Base-by-base conservation (phyloP, 441 rosid genomes). In the Aleurites moluccanus region DNA sequence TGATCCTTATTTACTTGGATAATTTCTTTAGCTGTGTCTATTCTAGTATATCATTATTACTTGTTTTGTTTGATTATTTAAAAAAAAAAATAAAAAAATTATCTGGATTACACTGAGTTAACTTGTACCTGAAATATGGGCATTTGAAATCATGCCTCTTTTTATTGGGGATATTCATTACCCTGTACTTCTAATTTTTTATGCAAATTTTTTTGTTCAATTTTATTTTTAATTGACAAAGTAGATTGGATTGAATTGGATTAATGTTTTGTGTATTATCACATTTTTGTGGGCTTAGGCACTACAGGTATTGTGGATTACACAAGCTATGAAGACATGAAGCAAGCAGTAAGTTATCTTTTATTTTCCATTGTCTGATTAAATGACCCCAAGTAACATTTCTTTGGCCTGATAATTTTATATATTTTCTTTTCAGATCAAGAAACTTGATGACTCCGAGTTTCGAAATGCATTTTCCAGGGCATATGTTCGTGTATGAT, bases 221-320 rank as follows among this genome's bases (percentile, higher is more conserved):
- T 61, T 27, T 30, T 56, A 8, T n/a, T 55, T 55, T 64, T 21
- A 35, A 66, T 21, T 23, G 35, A 30, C n/a, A n/a, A n/a, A n/a
- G n/a, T n/a, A n/a, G n/a, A n/a, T n/a, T n/a, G n/a, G n/a, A n/a
- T n/a, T n/a, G n/a, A n/a, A n/a, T n/a, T n/a, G n/a, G n/a, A n/a
- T n/a, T n/a, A n/a, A n/a, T n/a, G n/a, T n/a, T n/a, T n/a, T n/a
- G n/a, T n/a, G n/a, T n/a, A n/a, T 63, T 72, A 56, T 64, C 18
- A 44, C 27, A 40, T 63, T 23, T 23, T 69, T 66, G 27, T 44
- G 74, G 44, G 67, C 50, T 79, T 73, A 85, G 88, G 88, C 63
- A 85, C 86, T 25, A 79, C 84, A 25, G 88, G 88, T 30, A 78
- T 85, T 72, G 86, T 85, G 64, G 88, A 85, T 63, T 85, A 85